phyloP scores from a whole-genome alignment of 139 green algal species.

The Chlorella sp. region DNA sequence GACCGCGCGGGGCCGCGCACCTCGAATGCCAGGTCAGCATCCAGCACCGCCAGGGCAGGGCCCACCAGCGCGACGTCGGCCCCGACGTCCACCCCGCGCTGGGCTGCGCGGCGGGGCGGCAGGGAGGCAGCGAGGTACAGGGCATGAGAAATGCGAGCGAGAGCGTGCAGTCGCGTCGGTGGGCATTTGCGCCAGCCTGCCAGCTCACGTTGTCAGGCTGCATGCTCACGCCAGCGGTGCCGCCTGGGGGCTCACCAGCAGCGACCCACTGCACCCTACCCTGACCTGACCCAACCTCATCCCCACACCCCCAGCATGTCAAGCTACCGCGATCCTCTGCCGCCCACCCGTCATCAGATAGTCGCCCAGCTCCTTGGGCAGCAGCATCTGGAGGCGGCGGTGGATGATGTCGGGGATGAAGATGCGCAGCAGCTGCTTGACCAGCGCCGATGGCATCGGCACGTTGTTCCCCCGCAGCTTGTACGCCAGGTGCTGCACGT shows the following conservation, averaged over 20 bases:
- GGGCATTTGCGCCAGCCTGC: too few species aligned
- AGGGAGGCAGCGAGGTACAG: neutral
- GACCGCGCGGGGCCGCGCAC: slow-evolving; percentile 16
- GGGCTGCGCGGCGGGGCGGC: slow-evolving; percentile 17
- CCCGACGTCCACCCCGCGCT: slow-evolving; percentile 39
- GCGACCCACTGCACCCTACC: too few species aligned
- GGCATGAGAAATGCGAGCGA: neutral
- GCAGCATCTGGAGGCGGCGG: slow-evolving; percentile 42
- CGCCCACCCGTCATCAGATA: slow-evolving; percentile 50
- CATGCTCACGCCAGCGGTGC: too few species aligned
- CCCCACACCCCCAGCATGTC: slow-evolving; percentile 27
- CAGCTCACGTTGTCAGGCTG: too few species aligned
- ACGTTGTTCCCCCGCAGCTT: slow-evolving; percentile 52
- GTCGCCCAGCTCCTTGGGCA: slow-evolving; percentile 61
- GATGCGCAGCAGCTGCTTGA: slow-evolving; percentile 57
- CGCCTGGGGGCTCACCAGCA: too few species aligned
- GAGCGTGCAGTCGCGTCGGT: neutral
- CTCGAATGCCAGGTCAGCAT: slow-evolving; percentile 57
- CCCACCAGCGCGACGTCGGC: slow-evolving; percentile 53
- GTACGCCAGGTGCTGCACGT: slow-evolving; percentile 56
- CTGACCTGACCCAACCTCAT: neutral
- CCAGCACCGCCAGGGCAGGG: slow-evolving; percentile 58
- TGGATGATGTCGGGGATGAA: slow-evolving; percentile 51
- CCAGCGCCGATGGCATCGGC: slow-evolving; percentile 64
- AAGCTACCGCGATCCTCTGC: slow-evolving; percentile 34